Conservation (phyloP, 2,329 filamentous ascomycete species). For the Trichophyton verrucosum region DNA sequence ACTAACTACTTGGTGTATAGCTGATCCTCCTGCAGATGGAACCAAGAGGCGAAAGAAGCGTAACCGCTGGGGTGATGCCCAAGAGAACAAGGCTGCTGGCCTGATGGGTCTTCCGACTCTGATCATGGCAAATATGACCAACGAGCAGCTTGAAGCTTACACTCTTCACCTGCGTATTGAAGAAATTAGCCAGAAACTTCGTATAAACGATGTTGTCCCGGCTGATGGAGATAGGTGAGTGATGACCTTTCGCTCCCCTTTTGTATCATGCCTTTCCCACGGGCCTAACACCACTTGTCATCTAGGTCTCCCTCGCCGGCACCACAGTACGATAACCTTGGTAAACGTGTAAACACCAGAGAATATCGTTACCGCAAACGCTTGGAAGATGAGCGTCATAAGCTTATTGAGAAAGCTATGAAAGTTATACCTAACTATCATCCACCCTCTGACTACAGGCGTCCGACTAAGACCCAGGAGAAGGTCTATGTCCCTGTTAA, state of each 20-base stretch:
- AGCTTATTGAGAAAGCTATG: constrained; percentile 97
- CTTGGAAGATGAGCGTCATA: constrained; percentile 96
- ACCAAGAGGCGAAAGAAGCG: constrained; percentile 90
- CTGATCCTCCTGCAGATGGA: constrained; percentile 53
- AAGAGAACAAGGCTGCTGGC: constrained; percentile 96
- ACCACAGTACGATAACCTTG: constrained; percentile 98
- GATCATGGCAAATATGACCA: constrained; percentile 95
- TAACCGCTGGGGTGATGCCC: constrained; percentile 94
- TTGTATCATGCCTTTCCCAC: constrained; percentile 1
- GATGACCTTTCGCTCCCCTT: neutral
- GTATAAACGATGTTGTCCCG: constrained; percentile 97
- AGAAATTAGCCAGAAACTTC: constrained; percentile 97
- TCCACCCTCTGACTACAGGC: constrained; percentile 93
- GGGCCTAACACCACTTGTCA: constrained; percentile 4
- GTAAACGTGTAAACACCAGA: constrained; percentile 96
- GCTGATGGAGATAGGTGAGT: constrained; percentile 87
- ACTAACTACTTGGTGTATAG: constrained; percentile 15
- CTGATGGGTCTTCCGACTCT: constrained; percentile 95
- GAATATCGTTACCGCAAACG: constrained; percentile 97
- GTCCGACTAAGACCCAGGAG: constrained; percentile 98
- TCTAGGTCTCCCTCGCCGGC: constrained; percentile 83
- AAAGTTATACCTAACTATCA: constrained; percentile 99
- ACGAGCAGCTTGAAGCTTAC: constrained; percentile 94
- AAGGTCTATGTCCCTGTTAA: constrained; percentile 99
- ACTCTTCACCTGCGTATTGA: constrained; percentile 93